Evolutionary conservation across 805 yeast genomes (phyloP).

Genomic region (Suhomyces emberorum): DNA sequence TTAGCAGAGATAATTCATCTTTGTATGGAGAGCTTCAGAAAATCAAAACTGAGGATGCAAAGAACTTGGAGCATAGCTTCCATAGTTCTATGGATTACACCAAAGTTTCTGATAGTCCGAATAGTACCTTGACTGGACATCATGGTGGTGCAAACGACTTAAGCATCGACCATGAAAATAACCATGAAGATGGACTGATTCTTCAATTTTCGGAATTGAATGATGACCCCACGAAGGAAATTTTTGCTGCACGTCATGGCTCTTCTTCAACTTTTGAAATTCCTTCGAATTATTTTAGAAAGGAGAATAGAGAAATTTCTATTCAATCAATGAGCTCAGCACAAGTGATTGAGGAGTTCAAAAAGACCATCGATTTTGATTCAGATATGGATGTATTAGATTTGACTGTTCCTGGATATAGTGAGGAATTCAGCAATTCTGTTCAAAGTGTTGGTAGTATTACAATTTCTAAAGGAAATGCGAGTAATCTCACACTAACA

Average conservation of each 20-base stretch:
- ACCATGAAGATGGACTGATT: not conserved
- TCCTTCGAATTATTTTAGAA: conserved; percentile 10
- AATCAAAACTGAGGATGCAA: conserved; percentile 12
- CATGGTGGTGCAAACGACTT: not conserved
- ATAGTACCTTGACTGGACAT: conserved; percentile 1
- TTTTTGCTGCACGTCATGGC: conserved; percentile 3
- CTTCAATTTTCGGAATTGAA: conserved; percentile 1
- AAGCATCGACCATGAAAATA: not conserved
- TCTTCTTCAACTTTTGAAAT: conserved; percentile 10
- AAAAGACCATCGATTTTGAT: conserved; percentile 23
- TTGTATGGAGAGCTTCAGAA: conserved; percentile 21
- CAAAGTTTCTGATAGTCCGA: conserved; percentile 1
- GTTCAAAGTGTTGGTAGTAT: not conserved
- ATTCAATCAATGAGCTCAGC: conserved; percentile 25
- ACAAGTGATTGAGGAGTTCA: conserved; percentile 25
- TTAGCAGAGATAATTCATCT: conserved; percentile 24
- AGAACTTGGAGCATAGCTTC: not conserved
- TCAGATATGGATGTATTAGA: not conserved
- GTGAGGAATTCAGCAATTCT: not conserved
- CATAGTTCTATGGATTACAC: conserved; percentile 1
- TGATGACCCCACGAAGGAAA: conserved; percentile 2
- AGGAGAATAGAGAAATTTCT: conserved; percentile 15
- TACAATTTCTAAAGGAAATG: not conserved
- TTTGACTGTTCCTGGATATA: not conserved
- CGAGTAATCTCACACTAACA: conserved; percentile 9